phyloP scores from a whole-genome alignment of 2,329 filamentous ascomycete genomes.

The Rhynchosporium graminicola region DNA sequence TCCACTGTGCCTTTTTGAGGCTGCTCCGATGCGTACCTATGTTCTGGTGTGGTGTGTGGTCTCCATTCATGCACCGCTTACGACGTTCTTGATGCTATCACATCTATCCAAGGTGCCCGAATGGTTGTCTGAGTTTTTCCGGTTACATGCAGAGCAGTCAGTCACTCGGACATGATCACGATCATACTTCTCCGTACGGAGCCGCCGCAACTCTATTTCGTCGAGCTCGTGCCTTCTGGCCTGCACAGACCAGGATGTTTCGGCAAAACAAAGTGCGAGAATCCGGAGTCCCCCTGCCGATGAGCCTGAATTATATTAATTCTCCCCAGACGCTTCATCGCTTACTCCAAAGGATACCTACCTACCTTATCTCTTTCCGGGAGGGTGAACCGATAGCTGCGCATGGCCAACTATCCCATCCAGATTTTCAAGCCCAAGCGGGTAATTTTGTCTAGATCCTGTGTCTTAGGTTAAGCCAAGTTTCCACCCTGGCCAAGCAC shows the following conservation, averaged over 20 bases:
- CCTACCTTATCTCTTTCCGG: slow-evolving; percentile 17
- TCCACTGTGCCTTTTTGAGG: slow-evolving; percentile 4
- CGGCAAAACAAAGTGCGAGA: slow-evolving; percentile 31
- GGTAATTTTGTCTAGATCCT: slow-evolving; percentile 18
- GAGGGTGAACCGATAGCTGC: slow-evolving; percentile 12
- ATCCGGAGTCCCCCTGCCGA: slow-evolving; percentile 27
- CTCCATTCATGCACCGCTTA: slow-evolving; percentile 11
- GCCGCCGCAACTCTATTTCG: too few relatives aligned
- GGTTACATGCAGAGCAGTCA: slow-evolving; percentile 17
- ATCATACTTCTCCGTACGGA: slow-evolving; percentile 5
- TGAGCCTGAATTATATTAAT: slow-evolving; percentile 28
- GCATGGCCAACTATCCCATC: slow-evolving; percentile 14
- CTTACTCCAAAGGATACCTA: not conserved
- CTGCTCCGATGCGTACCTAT: slow-evolving; percentile 1
- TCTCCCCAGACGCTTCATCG: slow-evolving; percentile 12
- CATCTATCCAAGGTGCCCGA: not conserved
- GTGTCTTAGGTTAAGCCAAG: slow-evolving; percentile 14
- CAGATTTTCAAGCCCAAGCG: slow-evolving; percentile 23
- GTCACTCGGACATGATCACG: slow-evolving; percentile 9
- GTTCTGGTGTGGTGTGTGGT: not conserved
- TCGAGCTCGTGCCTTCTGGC: slow-evolving; percentile 19
- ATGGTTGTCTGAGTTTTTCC: slow-evolving; percentile 16
- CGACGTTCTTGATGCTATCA: slow-evolving; percentile 5
- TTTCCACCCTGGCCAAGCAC: slow-evolving; percentile 16
- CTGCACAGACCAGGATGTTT: slow-evolving; percentile 21